These are phyloP conservation scores for Candida boidinii DNA, from an alignment of 805 yeast species.

Conservation along the genomic window DNA sequence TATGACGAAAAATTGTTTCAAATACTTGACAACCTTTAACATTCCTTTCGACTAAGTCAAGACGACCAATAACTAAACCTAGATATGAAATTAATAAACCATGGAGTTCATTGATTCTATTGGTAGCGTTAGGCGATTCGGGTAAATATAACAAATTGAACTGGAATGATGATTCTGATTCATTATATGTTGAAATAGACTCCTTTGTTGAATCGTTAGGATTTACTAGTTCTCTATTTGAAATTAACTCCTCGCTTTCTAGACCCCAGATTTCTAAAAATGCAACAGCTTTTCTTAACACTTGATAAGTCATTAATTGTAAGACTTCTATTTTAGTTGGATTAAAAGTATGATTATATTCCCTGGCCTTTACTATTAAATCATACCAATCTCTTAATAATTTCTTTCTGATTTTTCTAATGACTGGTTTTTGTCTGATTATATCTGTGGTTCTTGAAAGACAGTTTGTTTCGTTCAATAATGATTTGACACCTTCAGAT, in stretches of 20 bases:
- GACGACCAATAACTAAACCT: constrained; percentile 63
- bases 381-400: constrained; percentile 77
- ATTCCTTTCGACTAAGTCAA: constrained; percentile 71
- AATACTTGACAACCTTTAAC: constrained; percentile 59
- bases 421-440: constrained; percentile 52
- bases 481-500: constrained; percentile 61
- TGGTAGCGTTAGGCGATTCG: constrained; percentile 53
- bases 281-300: constrained; percentile 51
- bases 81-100: constrained; percentile 51
- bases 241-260: constrained; percentile 42
- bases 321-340: constrained; percentile 51
- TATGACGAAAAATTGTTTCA: constrained; percentile 60
- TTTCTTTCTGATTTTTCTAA: constrained; percentile 58
- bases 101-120: constrained; percentile 57
- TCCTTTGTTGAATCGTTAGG: neutral
- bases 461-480: constrained; percentile 63
- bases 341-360: constrained; percentile 56
- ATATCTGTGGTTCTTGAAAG: constrained; percentile 65
- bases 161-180: constrained; percentile 5
- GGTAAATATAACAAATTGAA: constrained; percentile 34
- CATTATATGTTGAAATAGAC: constrained; percentile 17
- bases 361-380: constrained; percentile 67
- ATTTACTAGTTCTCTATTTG: constrained; percentile 12
- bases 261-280: constrained; percentile 68
- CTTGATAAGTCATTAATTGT: constrained; percentile 58